phyloP scores from a whole-genome alignment of 345 rosid species.

The Dovyalis caffra region DNA sequence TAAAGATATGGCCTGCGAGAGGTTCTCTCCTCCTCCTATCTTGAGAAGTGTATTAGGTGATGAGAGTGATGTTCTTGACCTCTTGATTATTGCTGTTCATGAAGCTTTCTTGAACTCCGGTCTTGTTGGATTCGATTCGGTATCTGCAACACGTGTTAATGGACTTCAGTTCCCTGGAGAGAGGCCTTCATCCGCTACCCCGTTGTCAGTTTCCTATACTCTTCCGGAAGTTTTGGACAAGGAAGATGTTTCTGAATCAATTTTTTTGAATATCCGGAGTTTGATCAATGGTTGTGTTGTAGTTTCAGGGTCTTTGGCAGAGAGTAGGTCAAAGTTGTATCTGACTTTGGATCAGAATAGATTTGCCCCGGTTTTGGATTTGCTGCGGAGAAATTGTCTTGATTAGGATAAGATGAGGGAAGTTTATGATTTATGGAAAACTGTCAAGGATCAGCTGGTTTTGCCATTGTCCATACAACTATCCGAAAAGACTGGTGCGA shows the following conservation, averaged over 20 bases:
- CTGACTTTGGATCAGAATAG: conserved; percentile 46
- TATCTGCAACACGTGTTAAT: conserved; percentile 35
- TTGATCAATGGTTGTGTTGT: conserved; percentile 38
- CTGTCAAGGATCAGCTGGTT: conserved; percentile 64
- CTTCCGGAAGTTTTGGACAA: conserved; percentile 41
- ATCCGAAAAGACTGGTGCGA: conserved; percentile 47
- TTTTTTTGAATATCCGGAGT: conserved; percentile 45
- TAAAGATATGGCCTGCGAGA: neutral
- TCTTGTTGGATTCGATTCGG: conserved; percentile 44
- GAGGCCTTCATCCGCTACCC: conserved; percentile 29
- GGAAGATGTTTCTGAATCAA: conserved; percentile 27
- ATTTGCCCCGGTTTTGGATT: conserved; percentile 39
- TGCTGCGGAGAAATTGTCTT: conserved; percentile 23
- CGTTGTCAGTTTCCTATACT: conserved; percentile 52
- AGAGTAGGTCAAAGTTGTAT: conserved; percentile 26
- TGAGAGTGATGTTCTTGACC: conserved; percentile 34
- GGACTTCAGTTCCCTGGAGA: conserved; percentile 40
- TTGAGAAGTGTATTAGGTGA: conserved; percentile 47
- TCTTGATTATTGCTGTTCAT: conserved; percentile 56
- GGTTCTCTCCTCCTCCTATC: conserved; percentile 43
- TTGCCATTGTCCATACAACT: conserved; percentile 59
- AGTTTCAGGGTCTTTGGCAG: conserved; percentile 51
- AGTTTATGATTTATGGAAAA: conserved; percentile 47
- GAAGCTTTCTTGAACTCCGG: conserved; percentile 69
- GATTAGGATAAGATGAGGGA: neutral